Conservation (phyloP, 768 basidiomycete genomes). For the Zangia roseola region DNA sequence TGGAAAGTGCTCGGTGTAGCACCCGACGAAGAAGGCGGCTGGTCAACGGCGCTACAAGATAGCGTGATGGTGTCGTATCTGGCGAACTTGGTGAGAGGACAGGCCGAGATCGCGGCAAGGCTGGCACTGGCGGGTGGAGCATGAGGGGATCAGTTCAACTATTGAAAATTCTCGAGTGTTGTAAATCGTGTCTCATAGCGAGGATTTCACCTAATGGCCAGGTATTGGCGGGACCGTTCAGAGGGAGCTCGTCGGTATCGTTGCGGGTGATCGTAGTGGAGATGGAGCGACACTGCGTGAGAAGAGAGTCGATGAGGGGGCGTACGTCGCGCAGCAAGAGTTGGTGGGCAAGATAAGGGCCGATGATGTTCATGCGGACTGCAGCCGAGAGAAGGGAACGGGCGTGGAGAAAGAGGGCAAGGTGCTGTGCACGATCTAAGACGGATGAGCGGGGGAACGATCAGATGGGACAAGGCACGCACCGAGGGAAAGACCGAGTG, state of each 20-base stretch:
- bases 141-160: conserved; percentile 43
- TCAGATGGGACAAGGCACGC: conserved; percentile 1
- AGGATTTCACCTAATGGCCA: conserved; percentile 97
- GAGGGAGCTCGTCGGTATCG: conserved; percentile 21
- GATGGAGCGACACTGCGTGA: conserved; percentile 43
- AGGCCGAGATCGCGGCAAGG: conserved; percentile 89
- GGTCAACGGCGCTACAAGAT: conserved; percentile 83
- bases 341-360: conserved; percentile 92
- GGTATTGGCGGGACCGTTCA: conserved; percentile 75
- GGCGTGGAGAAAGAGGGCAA: conserved; percentile 92
- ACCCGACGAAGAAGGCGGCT: conserved; percentile 70
- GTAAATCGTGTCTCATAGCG: conserved; percentile 85
- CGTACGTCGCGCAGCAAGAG: conserved; percentile 71
- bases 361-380: conserved; percentile 87
- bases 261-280: conserved; percentile 53
- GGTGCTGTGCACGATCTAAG: conserved; percentile 77
- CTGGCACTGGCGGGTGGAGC: conserved; percentile 64
- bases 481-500: conserved; percentile 75
- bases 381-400: conserved; percentile 88
- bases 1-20: conserved; percentile 82
- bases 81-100: conserved; percentile 88
- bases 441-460: conserved; percentile 4
- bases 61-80: conserved; percentile 94
- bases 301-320: conserved; percentile 61
- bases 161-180: conserved; percentile 97